Base-by-base conservation (phyloP, 306 rosid species). In the Ochetophila trinervis region DNA sequence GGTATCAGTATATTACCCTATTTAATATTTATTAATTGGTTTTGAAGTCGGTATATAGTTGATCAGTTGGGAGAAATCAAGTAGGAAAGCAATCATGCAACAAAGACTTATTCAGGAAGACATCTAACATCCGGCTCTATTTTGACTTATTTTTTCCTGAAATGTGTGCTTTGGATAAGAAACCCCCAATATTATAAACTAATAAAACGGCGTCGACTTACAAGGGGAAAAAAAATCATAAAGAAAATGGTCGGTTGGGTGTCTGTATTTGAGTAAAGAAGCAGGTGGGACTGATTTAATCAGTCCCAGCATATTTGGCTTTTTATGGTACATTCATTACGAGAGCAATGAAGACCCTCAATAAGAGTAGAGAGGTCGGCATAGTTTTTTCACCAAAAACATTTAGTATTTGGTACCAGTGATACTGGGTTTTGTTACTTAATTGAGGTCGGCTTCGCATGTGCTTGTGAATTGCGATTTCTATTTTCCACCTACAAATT, bases 331-430 rank as follows among this genome's bases (percentile, higher is more conserved):
- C 51, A 35, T 45, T 63, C 14, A 48, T 12, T 5, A 18, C 22
- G 14, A 64, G 44, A 64, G 13, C 20, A 37, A 40, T 45, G 22
- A 24, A 32, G 60, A 52, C 35, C 35, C 30, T 53, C 50, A 51
- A 34, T 20, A 49, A 21, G 58, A n/a, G 36, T 62, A 37, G 35
- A n/a, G 45, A 64, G 60, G 70, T 60, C 74, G 74, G 74, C 74
- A 11, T 4, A 19, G 15, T 23, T 11, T 52, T 50, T 58, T 47
- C 56, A 47, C 53, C 53, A 48, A 67, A 67, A 42, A 15, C 19
- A 5, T 35, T 5, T 8, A 5, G 9, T 27, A 27, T 34, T 57
- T 35, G 58, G 20, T 40, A 27, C 32, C 32, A 27, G 32, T 27
- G 32, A 2, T 27, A 27, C 19, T n/a, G 21, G 34, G 36, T 21